A percentile compares a stretch with the other conserved stretches of the same genome.
These are phyloP conservation scores for Macrotyloma uniflorum DNA, from an alignment of 306 rosid species.

Conservation along the genomic window DNA sequence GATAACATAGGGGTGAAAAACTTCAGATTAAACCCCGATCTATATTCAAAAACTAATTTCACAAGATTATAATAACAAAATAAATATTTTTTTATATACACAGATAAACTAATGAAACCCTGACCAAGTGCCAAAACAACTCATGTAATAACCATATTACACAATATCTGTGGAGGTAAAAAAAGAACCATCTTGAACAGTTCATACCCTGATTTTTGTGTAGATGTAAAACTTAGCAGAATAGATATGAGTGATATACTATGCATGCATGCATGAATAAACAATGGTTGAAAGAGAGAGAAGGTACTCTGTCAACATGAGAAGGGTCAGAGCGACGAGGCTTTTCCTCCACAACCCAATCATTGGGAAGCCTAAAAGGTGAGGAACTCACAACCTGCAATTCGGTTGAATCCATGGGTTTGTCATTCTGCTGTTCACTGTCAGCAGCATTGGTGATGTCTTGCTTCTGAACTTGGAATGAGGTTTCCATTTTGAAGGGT, in stretches of 20 bases:
- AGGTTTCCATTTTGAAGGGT: neutral
- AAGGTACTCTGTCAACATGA: conserved; percentile 45
- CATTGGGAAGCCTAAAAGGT: conserved; percentile 48
- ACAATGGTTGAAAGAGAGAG: neutral
- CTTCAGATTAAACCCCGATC: too few relatives aligned
- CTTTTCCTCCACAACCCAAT: conserved; percentile 51
- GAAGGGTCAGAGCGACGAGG: conserved; percentile 38
- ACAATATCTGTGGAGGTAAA: too few relatives aligned
- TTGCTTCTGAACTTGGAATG: neutral
- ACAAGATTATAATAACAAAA: too few relatives aligned
- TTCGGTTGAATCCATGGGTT: neutral
- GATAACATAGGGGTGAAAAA: too few relatives aligned
- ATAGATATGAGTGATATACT: neutral
- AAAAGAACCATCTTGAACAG: too few relatives aligned
- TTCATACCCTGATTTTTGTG: too few relatives aligned
- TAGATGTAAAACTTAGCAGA: neutral
- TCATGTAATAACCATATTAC: too few relatives aligned
- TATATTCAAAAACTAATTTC: too few relatives aligned
- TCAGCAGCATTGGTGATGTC: too few relatives aligned
- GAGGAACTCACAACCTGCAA: neutral
- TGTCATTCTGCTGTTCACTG: neutral
- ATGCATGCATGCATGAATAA: conserved; percentile 16
- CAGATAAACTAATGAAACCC: too few relatives aligned
- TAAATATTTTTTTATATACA: too few relatives aligned
- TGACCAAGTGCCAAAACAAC: too few relatives aligned